These are phyloP conservation scores for Parastagonospora nodorum DNA, from an alignment of 2,329 filamentous ascomycete genomes.

Conservation along the genomic window DNA sequence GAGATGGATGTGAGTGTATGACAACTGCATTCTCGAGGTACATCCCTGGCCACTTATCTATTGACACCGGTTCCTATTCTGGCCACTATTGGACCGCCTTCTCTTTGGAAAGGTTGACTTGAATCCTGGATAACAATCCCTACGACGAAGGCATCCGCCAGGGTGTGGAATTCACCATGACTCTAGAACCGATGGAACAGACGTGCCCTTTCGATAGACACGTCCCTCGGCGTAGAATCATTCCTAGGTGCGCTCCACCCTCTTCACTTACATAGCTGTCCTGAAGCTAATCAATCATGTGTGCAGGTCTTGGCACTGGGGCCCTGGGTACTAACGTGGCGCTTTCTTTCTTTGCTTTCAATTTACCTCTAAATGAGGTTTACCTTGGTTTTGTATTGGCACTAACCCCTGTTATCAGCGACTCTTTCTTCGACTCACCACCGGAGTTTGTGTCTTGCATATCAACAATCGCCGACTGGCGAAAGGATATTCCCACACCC, in stretches of 20 bases:
- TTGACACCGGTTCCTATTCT: too few relatives aligned
- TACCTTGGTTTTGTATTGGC: conserved; percentile 29
- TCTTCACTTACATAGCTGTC: not conserved
- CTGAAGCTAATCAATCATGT: conserved; percentile 17
- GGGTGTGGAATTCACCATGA: too few relatives aligned
- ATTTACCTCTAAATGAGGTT: conserved; percentile 16
- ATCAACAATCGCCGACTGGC: conserved; percentile 50
- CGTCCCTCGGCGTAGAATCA: not conserved
- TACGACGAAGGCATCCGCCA: too few relatives aligned
- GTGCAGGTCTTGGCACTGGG: conserved; percentile 11
- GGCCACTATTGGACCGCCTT: too few relatives aligned
- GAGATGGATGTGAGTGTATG: conserved; percentile 7
- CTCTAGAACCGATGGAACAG: too few relatives aligned
- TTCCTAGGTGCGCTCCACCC: conserved; percentile 22
- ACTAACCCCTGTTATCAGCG: conserved; percentile 48
- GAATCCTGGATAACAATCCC: too few relatives aligned
- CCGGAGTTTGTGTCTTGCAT: conserved; percentile 41
- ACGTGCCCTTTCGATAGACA: too few relatives aligned
- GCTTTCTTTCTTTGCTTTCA: conserved; percentile 35
- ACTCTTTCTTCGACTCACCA: conserved; percentile 45
- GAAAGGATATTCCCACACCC: conserved; percentile 45
- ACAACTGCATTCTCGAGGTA: conserved; percentile 1
- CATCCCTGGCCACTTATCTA: too few relatives aligned
- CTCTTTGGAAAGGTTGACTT: too few relatives aligned
- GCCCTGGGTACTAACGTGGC: conserved; percentile 42